These are phyloP conservation scores for Penicillium sp. DNA, from an alignment of 2,329 filamentous ascomycete species.

Conservation along the genomic window DNA sequence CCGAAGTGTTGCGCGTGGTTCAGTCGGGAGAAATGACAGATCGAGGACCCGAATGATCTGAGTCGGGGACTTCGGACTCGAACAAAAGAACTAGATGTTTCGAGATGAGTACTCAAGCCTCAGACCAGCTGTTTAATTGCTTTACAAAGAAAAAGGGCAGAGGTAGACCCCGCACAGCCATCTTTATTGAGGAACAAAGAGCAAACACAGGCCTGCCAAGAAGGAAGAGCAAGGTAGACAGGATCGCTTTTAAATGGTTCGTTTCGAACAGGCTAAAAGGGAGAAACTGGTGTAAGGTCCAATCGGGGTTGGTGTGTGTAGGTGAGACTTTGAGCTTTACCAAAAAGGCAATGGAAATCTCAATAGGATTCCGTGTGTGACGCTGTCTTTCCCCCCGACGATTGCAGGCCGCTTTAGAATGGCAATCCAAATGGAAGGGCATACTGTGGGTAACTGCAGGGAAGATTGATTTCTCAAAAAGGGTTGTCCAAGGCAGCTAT, in stretches of 20 bases:
- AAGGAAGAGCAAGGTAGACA: neutral
- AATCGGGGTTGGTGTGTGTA: neutral
- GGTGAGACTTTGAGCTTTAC: neutral
- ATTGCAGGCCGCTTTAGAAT: neutral
- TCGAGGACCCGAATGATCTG: neutral
- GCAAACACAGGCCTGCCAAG: neutral
- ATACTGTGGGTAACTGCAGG: neutral
- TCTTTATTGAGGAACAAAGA: neutral
- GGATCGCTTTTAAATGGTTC: neutral
- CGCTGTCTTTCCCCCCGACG: neutral
- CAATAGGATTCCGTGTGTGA: neutral
- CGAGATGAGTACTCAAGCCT: neutral
- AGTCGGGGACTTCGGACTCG: neutral
- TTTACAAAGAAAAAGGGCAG: neutral
- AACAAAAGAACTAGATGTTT: neutral
- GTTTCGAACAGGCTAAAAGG: neutral
- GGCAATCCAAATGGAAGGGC: neutral
- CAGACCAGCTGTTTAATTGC: neutral
- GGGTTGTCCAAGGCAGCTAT: neutral
- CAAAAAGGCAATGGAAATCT: neutral
- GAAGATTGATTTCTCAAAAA: neutral
- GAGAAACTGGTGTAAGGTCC: neutral
- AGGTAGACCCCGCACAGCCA: neutral
- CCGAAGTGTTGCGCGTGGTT: neutral
- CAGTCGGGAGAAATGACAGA: neutral